phyloP scores from a whole-genome alignment of 2,329 filamentous ascomycete species.

The Lanzia echinophila region DNA sequence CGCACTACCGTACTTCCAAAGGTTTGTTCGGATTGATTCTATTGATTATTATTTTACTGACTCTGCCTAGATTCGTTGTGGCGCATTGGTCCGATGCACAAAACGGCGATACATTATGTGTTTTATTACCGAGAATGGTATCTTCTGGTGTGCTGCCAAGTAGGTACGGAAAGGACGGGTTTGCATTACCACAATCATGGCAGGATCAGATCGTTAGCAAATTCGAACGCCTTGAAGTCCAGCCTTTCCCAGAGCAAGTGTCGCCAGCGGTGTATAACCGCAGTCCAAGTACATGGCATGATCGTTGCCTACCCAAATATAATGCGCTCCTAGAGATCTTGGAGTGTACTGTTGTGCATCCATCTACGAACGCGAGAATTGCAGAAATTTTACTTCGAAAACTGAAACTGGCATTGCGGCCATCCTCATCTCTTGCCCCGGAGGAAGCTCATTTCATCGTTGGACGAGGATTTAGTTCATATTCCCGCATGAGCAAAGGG shows the following conservation, averaged over 20 bases:
- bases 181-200: slow-evolving; percentile 58
- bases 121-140: slow-evolving; percentile 61
- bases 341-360: slow-evolving; percentile 54
- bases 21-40: slow-evolving; percentile 35
- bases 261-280: slow-evolving; percentile 46
- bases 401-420: slow-evolving; percentile 56
- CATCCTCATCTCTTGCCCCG: slow-evolving; percentile 50
- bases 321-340: slow-evolving; percentile 60
- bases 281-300: slow-evolving; percentile 54
- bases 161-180: slow-evolving; percentile 45
- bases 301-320: slow-evolving; percentile 59
- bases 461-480: slow-evolving; percentile 67
- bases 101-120: slow-evolving; percentile 62
- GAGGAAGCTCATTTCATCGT: slow-evolving; percentile 66
- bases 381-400: slow-evolving; percentile 59
- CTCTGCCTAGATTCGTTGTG: slow-evolving; percentile 57
- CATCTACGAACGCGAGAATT: slow-evolving; percentile 60
- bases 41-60: slow-evolving; percentile 17
- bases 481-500: slow-evolving; percentile 57
- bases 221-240: slow-evolving; percentile 58
- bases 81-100: slow-evolving; percentile 62
- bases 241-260: slow-evolving; percentile 57
- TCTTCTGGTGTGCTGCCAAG: slow-evolving; percentile 48
- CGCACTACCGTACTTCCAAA: slow-evolving; percentile 76
- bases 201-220: slow-evolving; percentile 65